Conservation (phyloP, 768 basidiomycete species). For the Hericium coralloides region DNA sequence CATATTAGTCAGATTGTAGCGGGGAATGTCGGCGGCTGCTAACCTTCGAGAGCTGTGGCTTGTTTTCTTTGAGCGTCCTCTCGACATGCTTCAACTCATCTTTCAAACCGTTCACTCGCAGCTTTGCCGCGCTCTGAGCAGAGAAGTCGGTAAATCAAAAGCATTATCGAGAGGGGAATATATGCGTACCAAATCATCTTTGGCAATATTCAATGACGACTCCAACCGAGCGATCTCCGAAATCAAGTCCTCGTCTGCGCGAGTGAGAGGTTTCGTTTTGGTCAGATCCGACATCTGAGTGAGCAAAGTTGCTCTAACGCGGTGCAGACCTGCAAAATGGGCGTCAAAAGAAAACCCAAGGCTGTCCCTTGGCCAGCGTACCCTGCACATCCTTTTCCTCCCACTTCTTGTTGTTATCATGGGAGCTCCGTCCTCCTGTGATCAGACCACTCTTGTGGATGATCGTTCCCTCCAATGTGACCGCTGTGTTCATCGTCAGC, state of each 20-base stretch:
- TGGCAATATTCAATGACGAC: constrained; percentile 60
- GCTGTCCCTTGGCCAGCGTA: constrained; percentile 19
- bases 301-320: constrained; percentile 62
- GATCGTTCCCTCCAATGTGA: constrained; percentile 92
- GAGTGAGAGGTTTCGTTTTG: constrained; percentile 75
- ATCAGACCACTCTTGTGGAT: constrained; percentile 98
- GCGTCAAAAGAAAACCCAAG: background rate
- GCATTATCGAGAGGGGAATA: background rate
- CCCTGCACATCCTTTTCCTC: constrained; percentile 92
- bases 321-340: constrained; percentile 33
- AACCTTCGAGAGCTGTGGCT: constrained; percentile 70
- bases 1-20: background rate
- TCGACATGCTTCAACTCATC: constrained; percentile 81
- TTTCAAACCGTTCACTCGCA: constrained; percentile 67
- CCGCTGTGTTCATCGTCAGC: constrained; percentile 42
- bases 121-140: constrained; percentile 61
- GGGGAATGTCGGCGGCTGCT: background rate
- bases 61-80: constrained; percentile 53
- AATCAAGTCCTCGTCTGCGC: constrained; percentile 73
- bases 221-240: constrained; percentile 75
- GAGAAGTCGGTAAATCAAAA: background rate
- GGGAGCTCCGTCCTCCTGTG: constrained; percentile 85
- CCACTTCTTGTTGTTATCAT: constrained; percentile 77
- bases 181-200: constrained; percentile 70
- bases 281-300: constrained; percentile 74